A percentile compares a stretch with the other conserved stretches of the same genome.
Evolutionary conservation across 257 asterid species (phyloP).

Genomic region (Solanum pimpinellifolium): DNA sequence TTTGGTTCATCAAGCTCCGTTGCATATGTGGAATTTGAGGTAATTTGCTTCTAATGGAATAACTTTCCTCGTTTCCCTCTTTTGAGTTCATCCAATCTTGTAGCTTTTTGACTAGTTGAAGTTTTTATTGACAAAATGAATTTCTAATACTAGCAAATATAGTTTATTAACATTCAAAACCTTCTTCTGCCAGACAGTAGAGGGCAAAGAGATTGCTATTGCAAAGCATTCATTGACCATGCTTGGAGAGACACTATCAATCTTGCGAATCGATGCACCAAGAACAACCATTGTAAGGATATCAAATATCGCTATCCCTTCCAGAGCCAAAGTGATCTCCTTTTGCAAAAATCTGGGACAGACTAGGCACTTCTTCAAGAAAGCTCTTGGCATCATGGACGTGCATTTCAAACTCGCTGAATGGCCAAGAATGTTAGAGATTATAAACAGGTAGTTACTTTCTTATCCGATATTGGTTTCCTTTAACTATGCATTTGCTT

Average conservation of each 20-base stretch:
- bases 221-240: constrained; percentile 28
- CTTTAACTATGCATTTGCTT: neutral
- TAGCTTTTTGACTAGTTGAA: neutral
- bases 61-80: neutral
- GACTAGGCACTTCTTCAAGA: fast-evolving
- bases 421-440: constrained; percentile 57
- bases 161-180: neutral
- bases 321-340: neutral
- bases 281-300: constrained; percentile 48
- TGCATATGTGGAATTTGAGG: constrained; percentile 65
- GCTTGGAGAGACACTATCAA: constrained; percentile 26
- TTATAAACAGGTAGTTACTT: constrained; percentile 40
- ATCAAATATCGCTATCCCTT: neutral
- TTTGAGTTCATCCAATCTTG: neutral
- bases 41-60: constrained; percentile 1
- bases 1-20: constrained; percentile 30
- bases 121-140: neutral
- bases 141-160: neutral
- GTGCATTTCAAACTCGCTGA: constrained; percentile 31
- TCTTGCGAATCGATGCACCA: constrained; percentile 51
- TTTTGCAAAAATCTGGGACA: constrained; percentile 27
- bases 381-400: constrained; percentile 7
- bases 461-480: neutral
- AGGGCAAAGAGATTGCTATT: constrained; percentile 49
- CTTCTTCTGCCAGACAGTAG: constrained; percentile 35